phyloP scores from a whole-genome alignment of 208 protist species.

The Acanthamoeba triangularis region DNA sequence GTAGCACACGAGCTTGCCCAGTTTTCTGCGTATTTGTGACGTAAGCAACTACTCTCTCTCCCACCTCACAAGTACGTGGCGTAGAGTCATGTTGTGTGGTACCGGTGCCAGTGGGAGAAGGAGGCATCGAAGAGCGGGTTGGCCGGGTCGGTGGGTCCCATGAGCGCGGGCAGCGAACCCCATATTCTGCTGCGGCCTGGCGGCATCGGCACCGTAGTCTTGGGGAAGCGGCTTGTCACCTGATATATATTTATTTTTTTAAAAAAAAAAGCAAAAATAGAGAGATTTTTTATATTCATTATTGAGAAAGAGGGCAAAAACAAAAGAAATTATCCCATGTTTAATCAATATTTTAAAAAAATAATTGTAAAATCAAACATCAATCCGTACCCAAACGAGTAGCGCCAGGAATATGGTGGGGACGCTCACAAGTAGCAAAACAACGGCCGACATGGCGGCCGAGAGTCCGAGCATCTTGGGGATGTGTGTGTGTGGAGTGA shows the following conservation, averaged over 20 bases:
- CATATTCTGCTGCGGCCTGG: slow-evolving; percentile 3
- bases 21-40: neutral
- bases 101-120: slow-evolving; percentile 34
- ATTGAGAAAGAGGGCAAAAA: too few species aligned
- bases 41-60: too few species aligned
- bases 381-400: neutral
- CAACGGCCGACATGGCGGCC: neutral
- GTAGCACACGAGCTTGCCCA: slow-evolving; percentile 43
- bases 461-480: neutral
- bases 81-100: neutral
- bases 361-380: too few species aligned
- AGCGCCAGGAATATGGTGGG: neutral
- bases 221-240: slow-evolving; percentile 29
- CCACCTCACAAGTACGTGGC: too few species aligned
- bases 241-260: neutral
- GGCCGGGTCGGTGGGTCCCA: neutral
- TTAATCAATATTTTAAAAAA: too few species aligned
- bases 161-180: neutral
- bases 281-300: neutral
- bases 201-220: neutral
- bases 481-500: too few species aligned
- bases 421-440: neutral
- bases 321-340: too few species aligned
- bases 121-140: slow-evolving; percentile 48
- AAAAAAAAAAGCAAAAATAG: neutral